phyloP scores from a whole-genome alignment of 768 basidiomycete genomes.

The Russula foetens region DNA sequence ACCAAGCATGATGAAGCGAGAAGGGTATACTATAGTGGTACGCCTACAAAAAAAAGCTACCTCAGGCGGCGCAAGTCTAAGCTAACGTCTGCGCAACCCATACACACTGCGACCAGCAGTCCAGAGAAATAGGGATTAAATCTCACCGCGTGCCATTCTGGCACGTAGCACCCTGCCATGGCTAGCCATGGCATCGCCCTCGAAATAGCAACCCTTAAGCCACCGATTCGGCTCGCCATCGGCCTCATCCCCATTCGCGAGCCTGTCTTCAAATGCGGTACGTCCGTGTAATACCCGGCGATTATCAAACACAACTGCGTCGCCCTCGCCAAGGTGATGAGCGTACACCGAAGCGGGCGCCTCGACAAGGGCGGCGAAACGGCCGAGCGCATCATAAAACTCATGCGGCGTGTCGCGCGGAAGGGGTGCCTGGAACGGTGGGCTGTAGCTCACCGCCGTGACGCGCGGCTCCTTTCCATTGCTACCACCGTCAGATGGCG shows the following conservation, averaged over 20 bases:
- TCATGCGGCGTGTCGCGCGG: constrained; percentile 40
- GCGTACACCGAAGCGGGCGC: constrained; percentile 42
- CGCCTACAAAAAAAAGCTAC: too few relatives aligned
- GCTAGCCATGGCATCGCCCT: constrained; percentile 57
- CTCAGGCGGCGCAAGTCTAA: too few relatives aligned
- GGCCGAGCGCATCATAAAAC: constrained; percentile 55
- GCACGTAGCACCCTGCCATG: constrained; percentile 44
- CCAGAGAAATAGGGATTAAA: neutral
- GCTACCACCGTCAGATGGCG: neutral
- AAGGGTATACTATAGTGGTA: too few relatives aligned
- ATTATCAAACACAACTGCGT: constrained; percentile 89
- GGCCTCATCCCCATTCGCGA: constrained; percentile 22
- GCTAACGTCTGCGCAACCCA: too few relatives aligned
- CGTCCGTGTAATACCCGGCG: constrained; percentile 82
- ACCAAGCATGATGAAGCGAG: too few relatives aligned
- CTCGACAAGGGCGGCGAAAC: constrained; percentile 54
- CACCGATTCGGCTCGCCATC: constrained; percentile 53
- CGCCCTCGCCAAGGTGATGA: constrained; percentile 71
- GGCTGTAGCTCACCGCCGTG: constrained; percentile 79
- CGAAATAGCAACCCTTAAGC: constrained; percentile 85
- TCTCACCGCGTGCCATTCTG: constrained; percentile 1
- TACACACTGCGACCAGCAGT: too few relatives aligned
- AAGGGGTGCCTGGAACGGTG: constrained; percentile 89
- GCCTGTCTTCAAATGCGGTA: constrained; percentile 39
- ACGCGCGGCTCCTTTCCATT: constrained; percentile 28